A percentile compares a stretch with the other conserved stretches of the same genome.
Evolutionary conservation across 768 basidiomycete genomes (phyloP).

Genomic region (Leccinum subgranulosum): DNA sequence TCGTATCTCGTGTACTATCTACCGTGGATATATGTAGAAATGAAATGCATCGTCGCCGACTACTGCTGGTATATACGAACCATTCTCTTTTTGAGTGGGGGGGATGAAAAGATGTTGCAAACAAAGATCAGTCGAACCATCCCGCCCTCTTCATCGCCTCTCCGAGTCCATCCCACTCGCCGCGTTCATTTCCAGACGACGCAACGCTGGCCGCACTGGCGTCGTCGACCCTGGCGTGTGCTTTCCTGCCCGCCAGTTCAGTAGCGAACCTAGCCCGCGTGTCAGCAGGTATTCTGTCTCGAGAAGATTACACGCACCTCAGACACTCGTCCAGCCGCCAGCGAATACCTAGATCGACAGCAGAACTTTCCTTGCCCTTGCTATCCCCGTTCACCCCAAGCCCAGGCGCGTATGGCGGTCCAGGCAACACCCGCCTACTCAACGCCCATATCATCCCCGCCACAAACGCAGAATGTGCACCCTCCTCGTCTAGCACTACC

Average conservation of each 20-base stretch:
- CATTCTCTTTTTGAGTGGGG: neutral
- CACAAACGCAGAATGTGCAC: conserved; percentile 80
- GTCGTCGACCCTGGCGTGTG: conserved; percentile 20
- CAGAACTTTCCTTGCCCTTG: conserved; percentile 36
- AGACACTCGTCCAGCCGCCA: conserved; percentile 86
- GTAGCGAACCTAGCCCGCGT: conserved; percentile 65
- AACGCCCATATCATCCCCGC: conserved; percentile 85
- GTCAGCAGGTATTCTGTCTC: neutral
- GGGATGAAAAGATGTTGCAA: conserved; percentile 2
- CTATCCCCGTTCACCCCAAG: conserved; percentile 10
- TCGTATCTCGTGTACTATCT: conserved; percentile 6
- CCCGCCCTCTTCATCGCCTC: conserved; percentile 73
- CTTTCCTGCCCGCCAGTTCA: conserved; percentile 76
- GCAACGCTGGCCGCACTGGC: conserved; percentile 1
- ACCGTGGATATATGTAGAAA: neutral
- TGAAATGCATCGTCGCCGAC: neutral
- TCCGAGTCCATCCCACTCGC: conserved; percentile 64
- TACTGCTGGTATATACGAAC: neutral
- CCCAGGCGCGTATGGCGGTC: conserved; percentile 68
- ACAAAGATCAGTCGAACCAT: conserved; percentile 56
- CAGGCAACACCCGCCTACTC: conserved; percentile 68
- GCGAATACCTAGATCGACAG: conserved; percentile 36
- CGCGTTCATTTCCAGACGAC: conserved; percentile 35
- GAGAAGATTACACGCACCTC: conserved; percentile 40
- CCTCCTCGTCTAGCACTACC: conserved; percentile 59